phyloP scores from a whole-genome alignment of 768 basidiomycete species.

The Mycena kentingensis region DNA sequence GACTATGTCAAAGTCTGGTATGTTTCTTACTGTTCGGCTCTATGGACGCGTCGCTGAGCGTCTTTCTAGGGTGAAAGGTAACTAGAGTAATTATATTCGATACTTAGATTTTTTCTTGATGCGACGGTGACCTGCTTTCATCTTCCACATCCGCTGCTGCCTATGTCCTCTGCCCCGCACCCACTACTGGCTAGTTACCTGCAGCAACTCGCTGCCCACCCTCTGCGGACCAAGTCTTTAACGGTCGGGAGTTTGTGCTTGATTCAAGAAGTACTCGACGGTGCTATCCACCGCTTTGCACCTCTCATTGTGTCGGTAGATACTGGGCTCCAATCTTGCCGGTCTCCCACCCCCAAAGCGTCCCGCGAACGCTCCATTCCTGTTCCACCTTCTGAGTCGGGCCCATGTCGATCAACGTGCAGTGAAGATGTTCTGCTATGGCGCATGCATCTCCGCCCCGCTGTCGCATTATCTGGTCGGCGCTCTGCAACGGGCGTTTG shows the following conservation, averaged over 20 bases:
- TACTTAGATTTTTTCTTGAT: constrained; percentile 27
- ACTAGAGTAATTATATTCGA: constrained; percentile 26
- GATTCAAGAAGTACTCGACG: constrained; percentile 64
- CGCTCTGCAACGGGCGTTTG: constrained; percentile 72
- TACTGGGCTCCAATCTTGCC: constrained; percentile 69
- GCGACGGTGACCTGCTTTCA: too few species aligned
- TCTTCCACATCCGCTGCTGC: constrained; percentile 14
- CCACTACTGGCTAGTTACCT: constrained; percentile 73
- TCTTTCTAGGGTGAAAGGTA: constrained; percentile 53
- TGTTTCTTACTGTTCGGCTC: constrained; percentile 20
- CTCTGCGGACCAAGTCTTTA: constrained; percentile 77
- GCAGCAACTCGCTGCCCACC: constrained; percentile 62
- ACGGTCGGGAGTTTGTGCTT: constrained; percentile 71
- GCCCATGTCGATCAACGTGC: constrained; percentile 70
- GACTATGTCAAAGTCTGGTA: constrained; percentile 93
- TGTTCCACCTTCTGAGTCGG: constrained; percentile 54
- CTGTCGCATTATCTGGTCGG: constrained; percentile 75
- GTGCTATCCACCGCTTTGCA: too few species aligned
- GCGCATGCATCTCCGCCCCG: constrained; percentile 82
- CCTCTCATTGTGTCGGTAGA: not conserved
- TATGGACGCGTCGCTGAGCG: constrained; percentile 16
- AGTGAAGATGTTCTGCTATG: constrained; percentile 82
- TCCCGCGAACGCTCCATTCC: constrained; percentile 54
- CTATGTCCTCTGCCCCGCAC: constrained; percentile 41
- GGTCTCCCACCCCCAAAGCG: constrained; percentile 54